A percentile compares a stretch with the other conserved stretches of the same genome.
phyloP scores from a whole-genome alignment of 345 rosid genomes.

The Cardamine chenopodiifolia region DNA sequence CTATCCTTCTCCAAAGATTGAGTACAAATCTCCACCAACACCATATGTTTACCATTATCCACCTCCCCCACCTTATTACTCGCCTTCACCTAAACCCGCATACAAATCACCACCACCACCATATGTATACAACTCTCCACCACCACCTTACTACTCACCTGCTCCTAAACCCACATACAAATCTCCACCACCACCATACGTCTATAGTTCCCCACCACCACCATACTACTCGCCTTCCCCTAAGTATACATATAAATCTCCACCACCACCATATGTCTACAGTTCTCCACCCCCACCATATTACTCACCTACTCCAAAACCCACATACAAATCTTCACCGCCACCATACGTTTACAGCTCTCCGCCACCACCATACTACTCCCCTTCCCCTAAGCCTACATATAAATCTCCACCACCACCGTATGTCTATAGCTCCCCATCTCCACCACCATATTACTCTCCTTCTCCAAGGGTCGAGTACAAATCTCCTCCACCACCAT shows the following conservation, averaged over 20 bases:
- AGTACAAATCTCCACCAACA: neutral
- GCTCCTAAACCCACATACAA: neutral
- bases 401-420: neutral
- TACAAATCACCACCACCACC: constrained; percentile 2
- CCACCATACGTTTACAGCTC: neutral
- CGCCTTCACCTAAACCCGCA: neutral
- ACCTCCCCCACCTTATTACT: constrained; percentile 9
- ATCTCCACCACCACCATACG: constrained; percentile 1
- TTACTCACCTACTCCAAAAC: neutral
- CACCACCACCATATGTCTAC: neutral
- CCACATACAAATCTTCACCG: neutral
- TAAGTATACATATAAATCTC: neutral
- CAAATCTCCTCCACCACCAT: too few relatives aligned
- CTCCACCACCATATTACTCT: too few relatives aligned
- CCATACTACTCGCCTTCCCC: neutral
- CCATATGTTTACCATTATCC: neutral
- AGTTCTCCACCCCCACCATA: neutral
- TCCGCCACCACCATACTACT: neutral
- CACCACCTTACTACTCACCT: neutral
- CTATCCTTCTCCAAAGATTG: neutral
- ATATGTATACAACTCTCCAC: neutral
- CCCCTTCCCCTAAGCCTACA: neutral
- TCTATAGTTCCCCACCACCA: neutral
- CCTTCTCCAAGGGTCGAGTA: too few relatives aligned
- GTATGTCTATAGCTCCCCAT: neutral